Conservation (phyloP, 495 filamentous ascomycete species). For the Ascodesmis nigricans region DNA sequence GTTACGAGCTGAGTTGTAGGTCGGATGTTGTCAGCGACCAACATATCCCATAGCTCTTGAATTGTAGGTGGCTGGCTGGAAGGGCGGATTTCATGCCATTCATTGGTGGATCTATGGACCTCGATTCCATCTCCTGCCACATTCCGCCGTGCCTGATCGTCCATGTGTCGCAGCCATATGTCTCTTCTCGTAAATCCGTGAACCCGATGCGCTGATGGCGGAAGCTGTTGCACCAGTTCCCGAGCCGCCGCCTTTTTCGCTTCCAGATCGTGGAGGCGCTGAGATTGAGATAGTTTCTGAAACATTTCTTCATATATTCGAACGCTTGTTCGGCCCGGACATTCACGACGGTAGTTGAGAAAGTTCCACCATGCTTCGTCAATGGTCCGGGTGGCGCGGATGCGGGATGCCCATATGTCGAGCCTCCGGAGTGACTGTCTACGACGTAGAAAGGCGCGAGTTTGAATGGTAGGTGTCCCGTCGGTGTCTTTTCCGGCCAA, state of each 20-base stretch:
- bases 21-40: slow-evolving; percentile 29
- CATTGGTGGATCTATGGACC: slow-evolving; percentile 30
- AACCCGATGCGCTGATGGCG: too few relatives aligned
- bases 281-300: slow-evolving; percentile 14
- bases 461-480: slow-evolving; percentile 47
- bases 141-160: slow-evolving; percentile 16
- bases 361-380: slow-evolving; percentile 56
- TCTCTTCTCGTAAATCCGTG: background rate
- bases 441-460: slow-evolving; percentile 22
- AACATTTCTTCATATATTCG: slow-evolving; percentile 41
- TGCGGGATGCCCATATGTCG: slow-evolving; percentile 36
- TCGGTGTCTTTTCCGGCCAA: slow-evolving; percentile 49
- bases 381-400: slow-evolving; percentile 42
- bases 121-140: slow-evolving; percentile 42
- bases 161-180: slow-evolving; percentile 2
- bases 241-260: background rate
- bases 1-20: slow-evolving; percentile 12
- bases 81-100: slow-evolving; percentile 38
- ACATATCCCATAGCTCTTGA: slow-evolving; percentile 32
- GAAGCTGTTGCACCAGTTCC: too few relatives aligned
- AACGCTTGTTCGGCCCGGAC: slow-evolving; percentile 6
- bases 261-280: background rate
- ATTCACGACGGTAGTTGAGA: slow-evolving; percentile 32
- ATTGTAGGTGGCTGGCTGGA: slow-evolving; percentile 32
- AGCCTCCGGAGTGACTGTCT: background rate